Conservation (phyloP, 2,329 filamentous ascomycete species). For the Microcyclospora tardicrescens region DNA sequence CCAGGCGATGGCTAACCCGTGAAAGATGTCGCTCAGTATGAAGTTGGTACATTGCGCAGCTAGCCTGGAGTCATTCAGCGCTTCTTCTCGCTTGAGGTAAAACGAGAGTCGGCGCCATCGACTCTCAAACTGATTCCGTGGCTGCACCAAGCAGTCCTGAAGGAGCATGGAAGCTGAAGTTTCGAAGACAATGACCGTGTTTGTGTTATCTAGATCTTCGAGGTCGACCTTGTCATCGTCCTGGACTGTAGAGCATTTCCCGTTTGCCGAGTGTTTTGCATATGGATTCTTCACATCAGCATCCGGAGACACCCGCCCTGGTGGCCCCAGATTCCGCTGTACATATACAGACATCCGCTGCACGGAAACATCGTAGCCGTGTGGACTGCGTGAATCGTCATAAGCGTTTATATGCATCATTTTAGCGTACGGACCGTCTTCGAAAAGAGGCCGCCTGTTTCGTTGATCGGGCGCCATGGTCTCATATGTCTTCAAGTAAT, state of each 20-base stretch:
- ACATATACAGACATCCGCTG: conserved; percentile 39
- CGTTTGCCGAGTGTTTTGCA: conserved; percentile 1
- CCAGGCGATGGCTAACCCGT: conserved; percentile 33
- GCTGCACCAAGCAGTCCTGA: conserved; percentile 38
- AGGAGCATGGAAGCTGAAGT: conserved; percentile 35
- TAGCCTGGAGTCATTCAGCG: conserved; percentile 30
- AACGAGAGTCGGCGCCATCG: conserved; percentile 42
- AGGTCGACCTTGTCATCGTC: conserved; percentile 4
- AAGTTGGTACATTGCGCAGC: conserved; percentile 38
- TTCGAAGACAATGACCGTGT: conserved; percentile 42
- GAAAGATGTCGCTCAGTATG: conserved; percentile 39
- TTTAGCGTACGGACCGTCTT: conserved; percentile 19
- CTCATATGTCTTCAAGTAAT: conserved; percentile 38
- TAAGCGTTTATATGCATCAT: conserved; percentile 41
- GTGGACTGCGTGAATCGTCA: conserved; percentile 30
- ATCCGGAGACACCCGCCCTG: conserved; percentile 20
- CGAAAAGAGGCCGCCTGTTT: conserved; percentile 2
- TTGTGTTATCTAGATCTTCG: conserved; percentile 33
- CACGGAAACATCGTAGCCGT: conserved; percentile 38
- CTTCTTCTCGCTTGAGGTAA: conserved; percentile 34
- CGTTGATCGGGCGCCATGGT: conserved; percentile 9
- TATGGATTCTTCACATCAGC: conserved; percentile 35
- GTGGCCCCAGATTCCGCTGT: conserved; percentile 33
- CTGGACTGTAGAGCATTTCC: neutral
- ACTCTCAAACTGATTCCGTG: conserved; percentile 38